Base-by-base conservation (phyloP, 129 eudicot species). In the Chrysanthemum lavandulifolium region DNA sequence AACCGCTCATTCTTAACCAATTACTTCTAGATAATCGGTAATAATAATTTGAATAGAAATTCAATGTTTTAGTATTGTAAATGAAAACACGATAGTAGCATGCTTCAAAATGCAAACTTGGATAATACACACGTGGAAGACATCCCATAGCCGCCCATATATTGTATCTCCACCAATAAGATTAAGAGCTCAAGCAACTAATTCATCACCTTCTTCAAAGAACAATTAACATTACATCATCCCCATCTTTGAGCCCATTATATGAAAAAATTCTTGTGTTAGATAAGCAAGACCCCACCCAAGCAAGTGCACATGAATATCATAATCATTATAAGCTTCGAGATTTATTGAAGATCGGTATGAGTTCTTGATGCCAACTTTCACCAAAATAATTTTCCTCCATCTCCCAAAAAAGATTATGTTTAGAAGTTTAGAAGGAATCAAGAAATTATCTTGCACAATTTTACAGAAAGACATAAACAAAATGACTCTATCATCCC, bases 231-330 rank as follows among this genome's bases (percentile, higher is more conserved):
- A 95, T 79, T 31, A 95, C 94, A 11, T 80, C 72, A 72, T 95
- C 99, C n/a, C 97, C 99, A 95, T 72, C 79, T 88, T 95, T 74
- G 96, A 84, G 16, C 88, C 99, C 97, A 95, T 86, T 68, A 74
- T 82, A 80, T 95, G 99, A 76, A 95, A 95, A 83, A 95, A 95
- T n/a, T 95, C 99, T 74, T 97, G 81, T 21, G 99, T 95, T 85
- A 95, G 77, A 73, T 95, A 95, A 57, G 99, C 84, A 15, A 68
- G 88, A 69, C 97, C 99, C 99, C 99, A 95, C 91, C 99, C 90
- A 76, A 45, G 64, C 53, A 68, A 27, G 43, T 21, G 58, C 1
- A 70, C 36, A 74, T 61, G 47, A 53, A 51, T 48, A 40, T 23
- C 53, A 15, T 18, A 3, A 13, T n/a, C 7, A 18, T 40, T 71